Evolutionary conservation across 1,139 yeast genomes (phyloP), one percentile per base, ranked within the genome.

Genomic region (Arxiozyma slooffiae): DNA sequence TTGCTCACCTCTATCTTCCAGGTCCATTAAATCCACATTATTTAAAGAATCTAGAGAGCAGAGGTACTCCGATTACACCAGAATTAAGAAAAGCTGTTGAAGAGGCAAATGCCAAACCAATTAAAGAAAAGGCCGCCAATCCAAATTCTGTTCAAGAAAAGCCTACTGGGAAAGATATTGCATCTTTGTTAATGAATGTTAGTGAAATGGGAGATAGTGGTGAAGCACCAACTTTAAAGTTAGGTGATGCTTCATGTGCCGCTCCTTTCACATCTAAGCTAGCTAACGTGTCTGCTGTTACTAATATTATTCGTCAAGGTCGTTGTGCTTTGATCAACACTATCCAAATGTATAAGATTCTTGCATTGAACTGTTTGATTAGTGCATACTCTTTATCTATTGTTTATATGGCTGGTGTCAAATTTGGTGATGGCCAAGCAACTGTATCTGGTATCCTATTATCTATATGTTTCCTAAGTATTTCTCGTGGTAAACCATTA

Each of bases 191-290:
- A 57, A 73, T 89, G 71, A 75, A 80, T 53, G 80, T 87, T 50
- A 88, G 81, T 59, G 85, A 77, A 36, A 21, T 20, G 23, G 89
- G 81, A 57, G 85, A 77, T 34, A 92, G 82, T 51, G 85, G 75
- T 51, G 97, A 90, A 59, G 95, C 94, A 0, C 98, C 99, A 52
- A 81, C 86, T 46, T 78, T 92, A 71, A 94, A 92, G 68, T 76
- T 92, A 52, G 99, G 99, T 62, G 99, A 92, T 72, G 99, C 99
- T 9, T 90, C 97, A 26, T 96, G 94, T 62, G 99, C 99, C 52
- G 99, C 99, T 40, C 99, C 99, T 45, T 89, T 92, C 67, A 92
- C 99, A 20, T 90, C 97, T 26, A 92, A 92, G 67, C 79, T 92
- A 59, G 81, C 96, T 38, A 86, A 85, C 66, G 98, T 94, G 47